Evolutionary conservation across 495 filamentous ascomycete species (phyloP).

Genomic region (Lasiosphaeria miniovina): DNA sequence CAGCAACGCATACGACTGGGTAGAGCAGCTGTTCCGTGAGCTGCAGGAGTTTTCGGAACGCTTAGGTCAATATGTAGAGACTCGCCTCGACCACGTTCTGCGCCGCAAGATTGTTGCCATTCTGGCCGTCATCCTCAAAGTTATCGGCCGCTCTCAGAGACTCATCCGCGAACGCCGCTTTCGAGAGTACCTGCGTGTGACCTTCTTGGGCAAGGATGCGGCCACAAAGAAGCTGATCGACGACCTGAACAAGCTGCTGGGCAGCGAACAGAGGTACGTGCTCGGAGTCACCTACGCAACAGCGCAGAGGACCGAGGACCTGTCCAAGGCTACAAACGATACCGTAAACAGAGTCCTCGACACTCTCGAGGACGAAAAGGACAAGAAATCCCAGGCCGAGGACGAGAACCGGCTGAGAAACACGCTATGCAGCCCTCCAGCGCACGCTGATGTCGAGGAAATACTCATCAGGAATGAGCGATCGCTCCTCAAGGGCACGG

Average conservation of each 20-base stretch:
- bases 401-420: constrained; percentile 5
- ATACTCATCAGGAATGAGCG: constrained; percentile 9
- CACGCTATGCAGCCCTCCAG: constrained; percentile 6
- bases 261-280: constrained; percentile 14
- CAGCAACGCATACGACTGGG: constrained; percentile 16
- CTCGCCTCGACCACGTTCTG: neutral
- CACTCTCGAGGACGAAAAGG: neutral
- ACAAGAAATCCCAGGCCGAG: constrained; percentile 1
- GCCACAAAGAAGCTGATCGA: constrained; percentile 12
- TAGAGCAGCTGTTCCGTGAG: constrained; percentile 16
- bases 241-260: constrained; percentile 12
- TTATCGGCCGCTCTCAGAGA: constrained; percentile 8
- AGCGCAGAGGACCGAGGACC: constrained; percentile 8
- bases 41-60: constrained; percentile 15
- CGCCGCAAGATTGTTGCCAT: constrained; percentile 10
- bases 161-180: constrained; percentile 7
- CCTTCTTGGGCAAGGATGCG: constrained; percentile 13
- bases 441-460: constrained; percentile 7
- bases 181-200: constrained; percentile 12
- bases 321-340: constrained; percentile 4
- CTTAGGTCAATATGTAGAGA: constrained; percentile 3
- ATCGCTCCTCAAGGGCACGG: constrained; percentile 9
- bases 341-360: neutral
- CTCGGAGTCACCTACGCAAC: constrained; percentile 14
- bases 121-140: constrained; percentile 10